Percentiles rank a stretch among this genome's conserved stretches.
phyloP scores from a whole-genome alignment of 1,284 basidiomycete species.

The Sutorius eximius region DNA sequence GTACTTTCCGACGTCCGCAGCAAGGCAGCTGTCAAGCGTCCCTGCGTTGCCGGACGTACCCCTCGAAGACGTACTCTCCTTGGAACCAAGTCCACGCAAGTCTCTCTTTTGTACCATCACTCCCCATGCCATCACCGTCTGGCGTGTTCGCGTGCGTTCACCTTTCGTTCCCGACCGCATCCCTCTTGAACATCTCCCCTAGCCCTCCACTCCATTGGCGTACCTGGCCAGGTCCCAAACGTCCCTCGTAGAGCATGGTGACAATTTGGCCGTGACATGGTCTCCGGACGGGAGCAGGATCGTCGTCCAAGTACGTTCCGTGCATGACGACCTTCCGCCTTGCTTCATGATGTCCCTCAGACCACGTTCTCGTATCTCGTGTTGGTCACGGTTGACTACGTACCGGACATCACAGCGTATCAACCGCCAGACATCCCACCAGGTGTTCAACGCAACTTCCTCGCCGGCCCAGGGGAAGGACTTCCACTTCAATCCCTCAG shows the following conservation, averaged over 20 bases:
- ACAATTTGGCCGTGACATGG: constrained; percentile 75
- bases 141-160: constrained; percentile 78
- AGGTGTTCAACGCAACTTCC: constrained; percentile 63
- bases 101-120: constrained; percentile 79
- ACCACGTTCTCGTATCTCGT: constrained; percentile 79
- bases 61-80: constrained; percentile 56
- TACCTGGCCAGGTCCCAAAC: constrained; percentile 72
- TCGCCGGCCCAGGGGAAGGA: constrained; percentile 79
- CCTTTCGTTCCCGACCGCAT: neutral
- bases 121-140: constrained; percentile 66
- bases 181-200: constrained; percentile 7
- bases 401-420: constrained; percentile 57
- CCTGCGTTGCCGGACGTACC: constrained; percentile 65
- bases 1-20: constrained; percentile 83
- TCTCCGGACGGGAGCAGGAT: constrained; percentile 76
- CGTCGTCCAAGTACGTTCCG: constrained; percentile 68
- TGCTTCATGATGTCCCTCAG: constrained; percentile 38
- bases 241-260: constrained; percentile 80
- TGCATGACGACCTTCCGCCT: constrained; percentile 11
- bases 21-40: constrained; percentile 64
- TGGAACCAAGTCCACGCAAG: constrained; percentile 69
- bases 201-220: constrained; percentile 82
- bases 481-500: constrained; percentile 61
- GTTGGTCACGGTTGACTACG: constrained; percentile 67
- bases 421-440: constrained; percentile 51